Conservation (phyloP, 805 yeast genomes). For the Yarrowia sp. region DNA sequence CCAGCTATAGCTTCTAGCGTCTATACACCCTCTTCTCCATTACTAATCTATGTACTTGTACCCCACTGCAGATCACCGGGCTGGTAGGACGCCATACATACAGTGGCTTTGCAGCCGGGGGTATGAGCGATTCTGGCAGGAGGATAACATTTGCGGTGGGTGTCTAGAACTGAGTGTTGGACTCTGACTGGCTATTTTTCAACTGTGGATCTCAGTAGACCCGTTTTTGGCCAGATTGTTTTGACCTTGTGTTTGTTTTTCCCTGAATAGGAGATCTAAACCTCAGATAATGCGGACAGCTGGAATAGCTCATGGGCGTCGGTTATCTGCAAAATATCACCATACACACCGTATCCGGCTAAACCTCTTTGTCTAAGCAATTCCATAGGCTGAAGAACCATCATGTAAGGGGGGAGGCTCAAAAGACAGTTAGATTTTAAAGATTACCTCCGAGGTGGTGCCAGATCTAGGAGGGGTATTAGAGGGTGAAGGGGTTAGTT, state of each 20-base stretch:
- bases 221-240: not conserved
- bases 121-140: not conserved
- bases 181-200: not conserved
- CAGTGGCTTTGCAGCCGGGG: not conserved
- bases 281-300: not conserved
- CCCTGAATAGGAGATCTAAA: not conserved
- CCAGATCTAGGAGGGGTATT: not conserved
- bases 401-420: slow-evolving; percentile 10
- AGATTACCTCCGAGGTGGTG: slow-evolving; percentile 16
- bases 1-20: not conserved
- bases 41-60: not conserved
- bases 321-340: slow-evolving; percentile 3
- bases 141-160: not conserved
- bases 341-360: not conserved
- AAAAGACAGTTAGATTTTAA: not conserved
- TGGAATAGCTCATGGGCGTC: slow-evolving; percentile 1
- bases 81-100: slow-evolving; percentile 19
- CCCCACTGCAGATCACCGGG: slow-evolving; percentile 16
- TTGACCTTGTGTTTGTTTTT: not conserved
- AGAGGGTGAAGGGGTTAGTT: too few relatives aligned
- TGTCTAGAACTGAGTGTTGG: not conserved
- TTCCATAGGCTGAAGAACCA: not conserved
- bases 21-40: not conserved
- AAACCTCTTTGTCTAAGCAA: slow-evolving; percentile 1
- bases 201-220: not conserved